A percentile compares a stretch with the other conserved stretches of the same genome.
phyloP scores from a whole-genome alignment of 805 yeast genomes.

The Nematodospora valgi region DNA sequence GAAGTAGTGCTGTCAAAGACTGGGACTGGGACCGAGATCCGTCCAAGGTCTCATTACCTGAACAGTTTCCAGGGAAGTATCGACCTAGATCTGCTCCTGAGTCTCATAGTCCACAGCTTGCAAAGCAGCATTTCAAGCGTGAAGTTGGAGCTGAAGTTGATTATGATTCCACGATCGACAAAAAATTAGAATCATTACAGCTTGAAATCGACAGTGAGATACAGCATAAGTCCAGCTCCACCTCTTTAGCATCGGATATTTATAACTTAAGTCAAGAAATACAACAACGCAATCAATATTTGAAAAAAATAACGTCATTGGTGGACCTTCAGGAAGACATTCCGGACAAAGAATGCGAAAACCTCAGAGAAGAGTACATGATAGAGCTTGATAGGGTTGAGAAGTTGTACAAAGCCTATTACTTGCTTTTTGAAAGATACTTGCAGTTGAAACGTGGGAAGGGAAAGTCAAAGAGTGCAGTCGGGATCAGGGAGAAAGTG shows the following conservation, averaged over 20 bases:
- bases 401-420: constrained; percentile 28
- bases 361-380: constrained; percentile 24
- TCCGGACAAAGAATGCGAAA: constrained; percentile 14
- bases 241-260: too few species aligned
- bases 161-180: constrained; percentile 6
- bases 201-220: constrained; percentile 9
- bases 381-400: constrained; percentile 25
- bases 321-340: constrained; percentile 15
- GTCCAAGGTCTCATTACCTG: too few species aligned
- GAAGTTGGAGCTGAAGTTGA: too few species aligned
- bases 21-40: too few species aligned
- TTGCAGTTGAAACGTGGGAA: constrained; percentile 12
- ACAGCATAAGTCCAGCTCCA: not conserved
- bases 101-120: too few species aligned
- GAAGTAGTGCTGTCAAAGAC: too few species aligned
- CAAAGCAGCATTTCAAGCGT: too few species aligned
- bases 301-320: constrained; percentile 20
- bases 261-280: constrained; percentile 2
- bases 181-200: constrained; percentile 7
- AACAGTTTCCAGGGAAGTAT: too few species aligned
- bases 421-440: constrained; percentile 26
- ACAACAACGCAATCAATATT: constrained; percentile 11
- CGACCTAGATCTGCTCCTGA: too few species aligned
- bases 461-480: constrained; percentile 9
- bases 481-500: constrained; percentile 15